A percentile compares a stretch with the other conserved stretches of the same genome.
Conservation (phyloP, 2,329 filamentous ascomycete genomes). For the Bipolaris cookei region DNA sequence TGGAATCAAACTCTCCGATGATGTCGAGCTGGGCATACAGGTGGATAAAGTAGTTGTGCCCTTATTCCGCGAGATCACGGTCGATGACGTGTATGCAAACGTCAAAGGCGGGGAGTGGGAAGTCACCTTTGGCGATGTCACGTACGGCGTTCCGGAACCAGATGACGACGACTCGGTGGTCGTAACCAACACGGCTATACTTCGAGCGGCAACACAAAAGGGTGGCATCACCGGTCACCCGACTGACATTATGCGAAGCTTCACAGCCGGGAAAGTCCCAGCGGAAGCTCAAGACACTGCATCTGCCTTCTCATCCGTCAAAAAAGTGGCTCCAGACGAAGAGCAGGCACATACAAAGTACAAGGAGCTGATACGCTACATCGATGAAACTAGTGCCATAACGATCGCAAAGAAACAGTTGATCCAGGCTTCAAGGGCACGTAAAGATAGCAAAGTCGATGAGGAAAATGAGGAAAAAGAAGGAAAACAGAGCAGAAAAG, state of each 20-base stretch:
- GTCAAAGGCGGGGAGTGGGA: conserved; percentile 60
- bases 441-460: conserved; percentile 34
- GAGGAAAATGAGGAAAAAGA: conserved; percentile 33
- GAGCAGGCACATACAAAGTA: conserved; percentile 54
- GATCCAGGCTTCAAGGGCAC: conserved; percentile 29
- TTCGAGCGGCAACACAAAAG: conserved; percentile 50
- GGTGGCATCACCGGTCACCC: conserved; percentile 20
- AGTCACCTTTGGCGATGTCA: conserved; percentile 55
- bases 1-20: conserved; percentile 59
- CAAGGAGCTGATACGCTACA: conserved; percentile 47
- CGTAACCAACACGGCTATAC: conserved; percentile 54
- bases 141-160: conserved; percentile 38
- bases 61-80: conserved; percentile 58
- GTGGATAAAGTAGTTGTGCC: conserved; percentile 57
- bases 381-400: conserved; percentile 40
- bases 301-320: conserved; percentile 50
- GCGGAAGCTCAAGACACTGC: conserved; percentile 36
- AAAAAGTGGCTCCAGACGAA: conserved; percentile 54
- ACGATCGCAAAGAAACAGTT: conserved; percentile 37
- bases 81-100: conserved; percentile 62
- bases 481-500: conserved; percentile 15
- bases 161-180: conserved; percentile 53
- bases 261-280: conserved; percentile 52
- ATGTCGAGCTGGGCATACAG: conserved; percentile 61
- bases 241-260: conserved; percentile 35